Evolutionary conservation across 169 alveolate genomes (phyloP).

Genomic region (Eimeria praecox): DNA sequence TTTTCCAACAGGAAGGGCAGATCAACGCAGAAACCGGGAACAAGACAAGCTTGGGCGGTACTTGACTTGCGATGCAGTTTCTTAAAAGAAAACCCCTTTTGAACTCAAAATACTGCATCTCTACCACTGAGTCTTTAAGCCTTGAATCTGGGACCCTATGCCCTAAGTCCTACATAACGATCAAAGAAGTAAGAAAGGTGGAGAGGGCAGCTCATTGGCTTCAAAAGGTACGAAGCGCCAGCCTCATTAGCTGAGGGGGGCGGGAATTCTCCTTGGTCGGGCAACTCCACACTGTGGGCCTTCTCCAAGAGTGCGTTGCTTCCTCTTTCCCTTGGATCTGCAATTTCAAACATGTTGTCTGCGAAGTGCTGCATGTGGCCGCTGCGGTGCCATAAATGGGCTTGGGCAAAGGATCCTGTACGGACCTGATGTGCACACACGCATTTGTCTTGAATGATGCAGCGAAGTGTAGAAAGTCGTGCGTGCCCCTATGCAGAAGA

Average conservation of each 20-base stretch:
- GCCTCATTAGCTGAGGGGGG: not conserved
- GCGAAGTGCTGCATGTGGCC: conserved; percentile 99
- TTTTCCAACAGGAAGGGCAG: no score
- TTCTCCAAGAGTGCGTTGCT: not conserved
- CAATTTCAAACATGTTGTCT: conserved; percentile 88
- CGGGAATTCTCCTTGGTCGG: not conserved
- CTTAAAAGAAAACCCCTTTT: not conserved
- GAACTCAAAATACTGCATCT: not conserved
- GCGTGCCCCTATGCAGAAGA: not conserved
- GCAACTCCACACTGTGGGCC: not conserved
- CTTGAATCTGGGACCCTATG: not conserved
- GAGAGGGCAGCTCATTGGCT: conserved; percentile 81
- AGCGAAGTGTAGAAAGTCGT: not conserved
- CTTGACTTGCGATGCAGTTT: not conserved
- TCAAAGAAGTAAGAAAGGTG: conserved; percentile 58
- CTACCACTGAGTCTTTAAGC: not conserved
- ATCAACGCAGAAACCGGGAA: not conserved
- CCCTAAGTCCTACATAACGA: conserved; percentile 2
- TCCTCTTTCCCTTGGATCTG: not conserved
- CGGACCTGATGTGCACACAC: conserved; percentile 90
- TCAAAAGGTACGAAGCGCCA: conserved; percentile 44
- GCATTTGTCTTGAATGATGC: not conserved
- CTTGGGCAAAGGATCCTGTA: conserved; percentile 97
- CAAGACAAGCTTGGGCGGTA: not conserved
- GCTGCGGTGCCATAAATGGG: conserved; percentile 96